These are phyloP conservation scores for Hymenoscyphus fructigenus DNA, from an alignment of 2,329 filamentous ascomycete genomes.

Conservation along the genomic window DNA sequence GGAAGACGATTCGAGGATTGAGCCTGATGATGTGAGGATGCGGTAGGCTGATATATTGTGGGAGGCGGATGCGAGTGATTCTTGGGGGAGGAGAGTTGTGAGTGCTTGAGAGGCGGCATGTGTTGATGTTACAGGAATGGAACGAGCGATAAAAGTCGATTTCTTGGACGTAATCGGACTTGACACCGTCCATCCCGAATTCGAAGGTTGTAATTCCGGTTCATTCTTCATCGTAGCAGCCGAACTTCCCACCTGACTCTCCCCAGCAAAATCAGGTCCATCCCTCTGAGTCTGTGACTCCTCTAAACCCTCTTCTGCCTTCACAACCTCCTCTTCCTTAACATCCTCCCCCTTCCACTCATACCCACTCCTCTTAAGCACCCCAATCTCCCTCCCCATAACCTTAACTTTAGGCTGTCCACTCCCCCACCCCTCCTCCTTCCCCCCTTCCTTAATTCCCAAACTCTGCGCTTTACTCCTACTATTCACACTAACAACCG, in stretches of 20 bases:
- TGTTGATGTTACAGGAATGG: constrained; percentile 42
- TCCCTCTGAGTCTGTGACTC: constrained; percentile 3
- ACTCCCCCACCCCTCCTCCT: constrained; percentile 66
- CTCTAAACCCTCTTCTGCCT: constrained; percentile 9
- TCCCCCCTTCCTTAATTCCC: constrained; percentile 64
- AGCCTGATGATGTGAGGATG: constrained; percentile 22
- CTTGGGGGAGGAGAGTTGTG: constrained; percentile 49
- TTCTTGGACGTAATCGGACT: constrained; percentile 50
- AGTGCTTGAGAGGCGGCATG: constrained; percentile 46
- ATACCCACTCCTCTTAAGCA: constrained; percentile 78
- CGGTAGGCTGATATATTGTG: constrained; percentile 49
- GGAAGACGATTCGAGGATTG: constrained; percentile 31
- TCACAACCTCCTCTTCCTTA: constrained; percentile 12
- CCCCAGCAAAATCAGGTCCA: neutral
- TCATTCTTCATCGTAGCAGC: neutral
- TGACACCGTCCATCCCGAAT: constrained; percentile 49
- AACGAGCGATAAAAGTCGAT: constrained; percentile 59
- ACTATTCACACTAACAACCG: constrained; percentile 79
- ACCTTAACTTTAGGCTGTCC: constrained; percentile 73
- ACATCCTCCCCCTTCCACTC: constrained; percentile 44
- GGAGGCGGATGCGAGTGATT: constrained; percentile 51
- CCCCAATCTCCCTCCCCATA: constrained; percentile 70
- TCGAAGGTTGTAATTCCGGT: constrained; percentile 12
- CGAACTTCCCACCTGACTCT: constrained; percentile 12
- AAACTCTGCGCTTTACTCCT: constrained; percentile 73